A percentile compares a stretch with the other conserved stretches of the same genome.
Evolutionary conservation across 2,329 filamentous ascomycete species (phyloP).

Genomic region (Cytospora schulzeri): DNA sequence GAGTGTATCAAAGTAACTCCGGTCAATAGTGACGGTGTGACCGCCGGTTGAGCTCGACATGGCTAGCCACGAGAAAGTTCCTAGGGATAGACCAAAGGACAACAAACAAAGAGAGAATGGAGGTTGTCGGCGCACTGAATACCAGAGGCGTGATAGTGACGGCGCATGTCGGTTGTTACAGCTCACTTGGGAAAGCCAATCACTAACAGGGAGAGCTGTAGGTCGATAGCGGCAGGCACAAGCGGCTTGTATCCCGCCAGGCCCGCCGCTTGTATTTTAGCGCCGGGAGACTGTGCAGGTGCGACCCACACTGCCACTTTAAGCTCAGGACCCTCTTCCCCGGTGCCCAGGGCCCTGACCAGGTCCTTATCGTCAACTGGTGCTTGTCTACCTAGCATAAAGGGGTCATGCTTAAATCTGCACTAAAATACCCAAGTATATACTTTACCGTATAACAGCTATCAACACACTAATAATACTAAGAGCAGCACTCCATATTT

Average conservation of each 20-base stretch:
- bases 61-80: neutral
- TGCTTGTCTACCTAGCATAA: neutral
- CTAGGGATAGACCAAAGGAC: neutral
- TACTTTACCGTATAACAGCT: too few relatives aligned
- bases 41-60: slow-evolving; percentile 19
- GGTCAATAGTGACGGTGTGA: slow-evolving; percentile 57
- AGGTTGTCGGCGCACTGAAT: neutral
- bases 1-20: slow-evolving; percentile 62
- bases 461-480: too few relatives aligned
- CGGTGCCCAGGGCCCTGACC: neutral
- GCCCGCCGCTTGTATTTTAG: neutral
- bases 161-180: neutral
- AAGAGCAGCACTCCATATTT: too few relatives aligned
- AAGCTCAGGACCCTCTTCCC: neutral
- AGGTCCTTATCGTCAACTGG: neutral
- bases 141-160: neutral
- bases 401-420: neutral
- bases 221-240: neutral
- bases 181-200: neutral
- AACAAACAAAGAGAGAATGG: slow-evolving; percentile 2
- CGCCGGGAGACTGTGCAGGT: neutral
- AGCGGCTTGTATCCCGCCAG: neutral
- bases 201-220: neutral
- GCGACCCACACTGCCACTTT: neutral
- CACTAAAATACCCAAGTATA: too few relatives aligned